phyloP scores from a whole-genome alignment of 169 alveolate genomes.

The Besnoitia besnoiti region DNA sequence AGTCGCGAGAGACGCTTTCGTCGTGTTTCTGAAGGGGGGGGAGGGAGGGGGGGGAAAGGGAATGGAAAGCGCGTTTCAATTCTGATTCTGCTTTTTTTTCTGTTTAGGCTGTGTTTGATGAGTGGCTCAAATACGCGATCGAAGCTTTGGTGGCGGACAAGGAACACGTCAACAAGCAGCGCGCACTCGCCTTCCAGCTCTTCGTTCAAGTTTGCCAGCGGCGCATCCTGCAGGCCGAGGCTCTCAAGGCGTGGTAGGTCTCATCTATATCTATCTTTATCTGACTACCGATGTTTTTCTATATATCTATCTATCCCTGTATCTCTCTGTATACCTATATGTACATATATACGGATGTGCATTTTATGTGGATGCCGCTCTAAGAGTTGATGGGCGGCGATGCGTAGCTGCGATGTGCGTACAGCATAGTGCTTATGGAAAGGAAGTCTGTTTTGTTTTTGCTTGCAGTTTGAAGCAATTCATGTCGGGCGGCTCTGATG shows the following conservation, averaged over 20 bases:
- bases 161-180: conserved; percentile 28
- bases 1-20: too few species aligned
- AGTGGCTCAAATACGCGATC: conserved; percentile 25
- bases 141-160: conserved; percentile 27
- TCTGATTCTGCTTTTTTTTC: neutral
- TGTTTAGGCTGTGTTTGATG: neutral
- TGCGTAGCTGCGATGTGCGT: too few species aligned
- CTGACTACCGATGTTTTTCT: too few species aligned
- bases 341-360: neutral
- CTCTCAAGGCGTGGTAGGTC: conserved; percentile 33
- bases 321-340: neutral
- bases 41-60: too few species aligned
- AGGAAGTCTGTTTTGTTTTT: neutral
- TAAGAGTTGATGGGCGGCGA: neutral
- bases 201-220: neutral
- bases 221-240: conserved; percentile 14
- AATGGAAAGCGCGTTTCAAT: too few species aligned
- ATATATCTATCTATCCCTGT: too few species aligned
- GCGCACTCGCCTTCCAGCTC: conserved; percentile 16
- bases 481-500: conserved; percentile 37
- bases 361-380: neutral
- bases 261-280: too few species aligned
- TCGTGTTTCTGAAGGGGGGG: too few species aligned
- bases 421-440: neutral
- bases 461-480: conserved; percentile 46